phyloP scores from a whole-genome alignment of 1,284 basidiomycete species.

The Fomitopsis pinicola region DNA sequence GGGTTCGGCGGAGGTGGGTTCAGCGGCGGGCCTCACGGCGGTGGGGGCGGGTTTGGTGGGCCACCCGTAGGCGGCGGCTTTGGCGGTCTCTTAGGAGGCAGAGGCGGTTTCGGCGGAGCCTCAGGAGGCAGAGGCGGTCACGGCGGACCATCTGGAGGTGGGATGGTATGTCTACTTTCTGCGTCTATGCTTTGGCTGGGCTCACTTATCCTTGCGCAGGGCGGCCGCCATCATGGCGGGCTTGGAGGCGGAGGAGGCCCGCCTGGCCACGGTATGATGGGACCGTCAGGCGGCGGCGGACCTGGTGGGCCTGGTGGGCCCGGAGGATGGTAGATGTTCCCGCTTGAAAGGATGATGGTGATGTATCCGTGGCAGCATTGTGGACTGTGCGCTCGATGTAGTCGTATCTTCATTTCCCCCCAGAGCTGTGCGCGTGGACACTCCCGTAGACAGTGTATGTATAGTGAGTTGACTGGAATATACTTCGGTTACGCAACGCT shows the following conservation, averaged over 20 bases:
- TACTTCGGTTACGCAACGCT: no score
- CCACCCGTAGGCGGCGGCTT: not conserved
- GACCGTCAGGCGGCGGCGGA: not conserved
- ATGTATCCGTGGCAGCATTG: no score
- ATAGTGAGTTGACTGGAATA: no score
- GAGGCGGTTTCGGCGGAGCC: not conserved
- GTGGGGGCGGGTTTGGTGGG: not conserved
- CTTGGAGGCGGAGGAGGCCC: not conserved
- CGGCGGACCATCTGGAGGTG: not conserved
- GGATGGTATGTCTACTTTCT: not conserved
- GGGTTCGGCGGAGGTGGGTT: not conserved
- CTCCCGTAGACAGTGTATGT: no score
- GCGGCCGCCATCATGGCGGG: not conserved
- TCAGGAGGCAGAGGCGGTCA: no score
- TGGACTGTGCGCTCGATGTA: no score
- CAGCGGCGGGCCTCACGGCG: not conserved
- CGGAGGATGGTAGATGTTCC: not conserved
- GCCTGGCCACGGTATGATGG: not conserved
- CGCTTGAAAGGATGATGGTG: no score
- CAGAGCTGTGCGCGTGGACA: no score
- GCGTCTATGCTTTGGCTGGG: not conserved
- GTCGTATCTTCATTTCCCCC: no score
- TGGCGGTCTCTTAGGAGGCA: not conserved
- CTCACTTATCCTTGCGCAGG: not conserved
- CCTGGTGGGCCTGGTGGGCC: not conserved